A percentile compares a stretch with the other conserved stretches of the same genome.
These are phyloP conservation scores for Pyrenophora seminiperda DNA, from an alignment of 2,329 filamentous ascomycete species.

Conservation along the genomic window DNA sequence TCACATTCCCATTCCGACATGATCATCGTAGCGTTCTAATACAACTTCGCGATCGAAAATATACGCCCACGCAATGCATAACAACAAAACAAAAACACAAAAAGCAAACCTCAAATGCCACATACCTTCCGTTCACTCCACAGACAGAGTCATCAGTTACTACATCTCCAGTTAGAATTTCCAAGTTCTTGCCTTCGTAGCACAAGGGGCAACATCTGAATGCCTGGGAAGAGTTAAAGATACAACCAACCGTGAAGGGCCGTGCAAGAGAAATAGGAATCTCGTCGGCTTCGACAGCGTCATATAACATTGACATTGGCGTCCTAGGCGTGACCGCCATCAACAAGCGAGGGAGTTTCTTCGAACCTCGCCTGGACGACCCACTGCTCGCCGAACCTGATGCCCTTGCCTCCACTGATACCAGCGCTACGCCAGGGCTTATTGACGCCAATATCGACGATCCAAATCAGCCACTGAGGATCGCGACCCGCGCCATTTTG, in stretches of 20 bases:
- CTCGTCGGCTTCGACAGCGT: no score
- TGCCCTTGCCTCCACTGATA: constrained; percentile 77
- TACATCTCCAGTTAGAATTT: background rate
- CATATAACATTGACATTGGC: background rate
- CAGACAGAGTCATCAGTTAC: background rate
- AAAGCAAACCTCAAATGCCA: no score
- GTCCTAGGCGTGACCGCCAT: constrained; percentile 8
- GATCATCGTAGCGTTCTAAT: background rate
- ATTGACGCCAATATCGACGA: constrained; percentile 86
- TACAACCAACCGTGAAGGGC: no score
- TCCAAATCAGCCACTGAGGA: constrained; percentile 74
- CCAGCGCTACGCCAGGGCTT: constrained; percentile 85
- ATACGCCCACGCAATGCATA: constrained; percentile 33
- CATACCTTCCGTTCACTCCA: no score
- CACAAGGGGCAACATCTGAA: no score
- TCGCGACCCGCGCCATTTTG: constrained; percentile 60
- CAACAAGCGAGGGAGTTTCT: constrained; percentile 13
- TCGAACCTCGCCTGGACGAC: constrained; percentile 69
- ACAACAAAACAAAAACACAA: background rate
- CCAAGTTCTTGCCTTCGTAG: no score
- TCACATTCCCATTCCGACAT: background rate
- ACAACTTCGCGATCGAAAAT: background rate
- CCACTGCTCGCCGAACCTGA: constrained; percentile 89
- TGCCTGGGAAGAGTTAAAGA: no score
- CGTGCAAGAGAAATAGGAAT: no score